Percentiles rank a stretch among this genome's conserved stretches.
These are phyloP conservation scores for Babesia ovata DNA, from an alignment of 169 alveolate species.

Conservation along the genomic window DNA sequence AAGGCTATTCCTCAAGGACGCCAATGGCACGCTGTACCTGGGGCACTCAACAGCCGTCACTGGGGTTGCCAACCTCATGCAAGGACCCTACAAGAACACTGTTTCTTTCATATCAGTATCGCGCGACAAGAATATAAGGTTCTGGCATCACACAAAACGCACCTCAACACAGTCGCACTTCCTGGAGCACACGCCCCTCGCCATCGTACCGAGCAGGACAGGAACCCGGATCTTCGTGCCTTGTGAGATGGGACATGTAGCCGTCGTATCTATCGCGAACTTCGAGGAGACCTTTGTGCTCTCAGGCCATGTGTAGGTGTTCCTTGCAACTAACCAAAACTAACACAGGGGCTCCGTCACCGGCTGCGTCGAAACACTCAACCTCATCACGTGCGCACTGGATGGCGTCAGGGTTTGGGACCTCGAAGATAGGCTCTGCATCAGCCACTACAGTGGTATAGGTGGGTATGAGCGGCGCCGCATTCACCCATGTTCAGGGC, in stretches of 20 bases:
- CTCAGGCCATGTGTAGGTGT: slow-evolving; percentile 43
- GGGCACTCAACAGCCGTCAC: slow-evolving; percentile 63
- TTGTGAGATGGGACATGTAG: slow-evolving; percentile 58
- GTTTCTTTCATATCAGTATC: slow-evolving; percentile 54
- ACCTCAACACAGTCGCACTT: slow-evolving; percentile 29
- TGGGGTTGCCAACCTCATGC: slow-evolving; percentile 37
- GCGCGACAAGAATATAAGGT: slow-evolving; percentile 52
- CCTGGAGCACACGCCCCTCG: slow-evolving; percentile 38
- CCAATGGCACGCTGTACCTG: slow-evolving; percentile 28
- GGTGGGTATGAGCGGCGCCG: background rate
- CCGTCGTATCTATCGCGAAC: slow-evolving; percentile 21
- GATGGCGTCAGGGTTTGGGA: slow-evolving; percentile 68
- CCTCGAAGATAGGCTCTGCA: slow-evolving; percentile 22
- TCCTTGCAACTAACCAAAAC: background rate
- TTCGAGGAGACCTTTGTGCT: slow-evolving; percentile 9
- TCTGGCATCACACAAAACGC: slow-evolving; percentile 50
- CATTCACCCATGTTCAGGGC: slow-evolving; percentile 3
- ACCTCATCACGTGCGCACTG: slow-evolving; percentile 48
- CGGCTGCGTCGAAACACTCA: slow-evolving; percentile 41
- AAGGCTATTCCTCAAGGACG: slow-evolving; percentile 36
- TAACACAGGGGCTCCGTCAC: slow-evolving; percentile 53
- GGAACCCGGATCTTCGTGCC: slow-evolving; percentile 14
- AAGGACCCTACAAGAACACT: slow-evolving; percentile 13
- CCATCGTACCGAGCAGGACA: slow-evolving; percentile 15
- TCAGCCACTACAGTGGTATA: slow-evolving; percentile 34